Evolutionary conservation across 208 protist species (phyloP).

Genomic region (Crithidia mellificae): DNA sequence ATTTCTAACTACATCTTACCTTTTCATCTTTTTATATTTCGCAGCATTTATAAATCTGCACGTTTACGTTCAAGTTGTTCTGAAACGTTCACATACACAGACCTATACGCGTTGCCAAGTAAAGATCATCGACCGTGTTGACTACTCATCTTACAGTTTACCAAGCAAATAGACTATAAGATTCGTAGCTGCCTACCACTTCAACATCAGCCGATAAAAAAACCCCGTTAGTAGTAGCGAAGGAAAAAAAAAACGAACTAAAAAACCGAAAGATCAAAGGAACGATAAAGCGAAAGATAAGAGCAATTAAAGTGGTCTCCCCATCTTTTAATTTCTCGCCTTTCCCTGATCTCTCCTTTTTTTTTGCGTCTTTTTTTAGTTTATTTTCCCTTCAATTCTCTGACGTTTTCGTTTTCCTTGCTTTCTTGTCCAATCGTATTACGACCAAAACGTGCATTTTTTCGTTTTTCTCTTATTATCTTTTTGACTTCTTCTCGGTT

Average conservation of each 20-base stretch:
- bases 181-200: background rate
- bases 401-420: background rate
- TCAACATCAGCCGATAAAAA: background rate
- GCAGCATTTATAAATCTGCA: background rate
- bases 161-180: background rate
- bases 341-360: background rate
- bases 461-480: background rate
- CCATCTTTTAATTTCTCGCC: background rate
- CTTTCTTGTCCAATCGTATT: background rate
- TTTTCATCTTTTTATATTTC: background rate
- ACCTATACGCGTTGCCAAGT: conserved; percentile 1
- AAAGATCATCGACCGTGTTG: background rate
- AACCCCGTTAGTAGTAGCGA: background rate
- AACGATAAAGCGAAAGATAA: background rate
- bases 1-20: background rate
- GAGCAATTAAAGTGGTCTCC: background rate
- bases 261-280: background rate
- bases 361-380: conserved; percentile 5
- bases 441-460: background rate
- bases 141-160: background rate
- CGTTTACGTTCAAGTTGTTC: background rate
- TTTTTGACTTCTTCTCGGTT: too few relatives aligned
- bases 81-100: background rate
- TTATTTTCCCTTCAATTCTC: conserved; percentile 1
- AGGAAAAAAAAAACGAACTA: conserved; percentile 6